phyloP scores from a whole-genome alignment of 768 basidiomycete species.

The Fibroporia radiculosa region DNA sequence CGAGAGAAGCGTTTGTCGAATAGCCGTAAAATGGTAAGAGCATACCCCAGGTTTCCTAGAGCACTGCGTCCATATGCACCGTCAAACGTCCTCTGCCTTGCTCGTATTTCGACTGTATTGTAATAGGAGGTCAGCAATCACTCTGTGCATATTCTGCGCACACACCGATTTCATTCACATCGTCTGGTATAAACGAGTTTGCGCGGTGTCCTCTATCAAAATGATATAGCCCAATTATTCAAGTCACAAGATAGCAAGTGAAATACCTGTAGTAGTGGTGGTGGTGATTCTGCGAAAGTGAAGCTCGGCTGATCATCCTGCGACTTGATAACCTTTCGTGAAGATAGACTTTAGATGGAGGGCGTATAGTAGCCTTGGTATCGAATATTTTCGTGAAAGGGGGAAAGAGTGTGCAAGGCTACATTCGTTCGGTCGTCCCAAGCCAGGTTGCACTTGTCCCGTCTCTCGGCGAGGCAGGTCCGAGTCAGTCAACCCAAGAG shows the following conservation, averaged over 20 bases:
- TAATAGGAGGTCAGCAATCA: not conserved
- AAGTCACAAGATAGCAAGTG: not conserved
- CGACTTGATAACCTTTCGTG: no score
- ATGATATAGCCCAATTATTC: not conserved
- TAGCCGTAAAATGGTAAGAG: conserved; percentile 68
- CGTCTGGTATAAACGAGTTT: conserved; percentile 25
- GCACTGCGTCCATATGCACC: conserved; percentile 77
- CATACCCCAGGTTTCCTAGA: conserved; percentile 64
- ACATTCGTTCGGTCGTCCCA: no score
- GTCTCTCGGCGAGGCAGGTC: no score
- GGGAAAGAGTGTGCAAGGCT: no score
- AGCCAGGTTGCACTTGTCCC: no score
- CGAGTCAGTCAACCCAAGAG: no score
- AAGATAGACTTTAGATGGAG: no score
- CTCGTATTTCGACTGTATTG: conserved; percentile 62
- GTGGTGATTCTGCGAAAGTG: not conserved
- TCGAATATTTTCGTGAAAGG: no score
- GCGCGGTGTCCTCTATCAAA: conserved; percentile 24
- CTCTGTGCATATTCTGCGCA: not conserved
- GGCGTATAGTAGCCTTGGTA: no score
- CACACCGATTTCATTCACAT: conserved; percentile 25
- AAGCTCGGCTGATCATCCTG: no score
- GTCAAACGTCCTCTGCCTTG: conserved; percentile 75
- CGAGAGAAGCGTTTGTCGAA: conserved; percentile 68
- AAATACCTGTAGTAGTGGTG: conserved; percentile 1